Evolutionary conservation across 1,284 basidiomycete genomes (phyloP), one percentile per base, ranked within the genome.

Genomic region (Trichosporon ovoides): DNA sequence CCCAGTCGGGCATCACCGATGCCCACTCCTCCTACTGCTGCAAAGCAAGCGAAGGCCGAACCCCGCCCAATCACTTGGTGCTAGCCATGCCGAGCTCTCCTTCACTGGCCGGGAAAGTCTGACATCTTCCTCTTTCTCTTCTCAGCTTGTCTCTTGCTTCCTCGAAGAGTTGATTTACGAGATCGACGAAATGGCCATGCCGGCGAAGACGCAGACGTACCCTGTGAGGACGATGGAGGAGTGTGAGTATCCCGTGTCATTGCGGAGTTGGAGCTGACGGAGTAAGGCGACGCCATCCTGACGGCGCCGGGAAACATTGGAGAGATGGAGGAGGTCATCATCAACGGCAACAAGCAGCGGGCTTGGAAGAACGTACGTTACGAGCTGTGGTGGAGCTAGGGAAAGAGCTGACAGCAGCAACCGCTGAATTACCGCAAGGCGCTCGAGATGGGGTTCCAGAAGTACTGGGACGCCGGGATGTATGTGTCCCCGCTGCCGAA

Each of bases 331-430:
- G 61, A 66, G 46, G 49, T 55, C 10, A 46, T 62, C 3, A 50
- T 75, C 1, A 31, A 68, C 38, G 73, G 70, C 31, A 52, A 62
- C n/a, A 46, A 31, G 28, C 53, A 65, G 11, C 60, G 64, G 16
- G 61, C 62, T 19, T 75, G 71, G 71, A 75, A 75, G 64, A 62
- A 70, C 60, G 73, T 73, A 37, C 57, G 69, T 61, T 18, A n/a
- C n/a, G n/a, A 7, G 19, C 11, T 9, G 7, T 3, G 24, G 19
- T 38, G 28, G 11, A 31, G 7, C 2, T n/a, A n/a, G n/a, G 13
- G 20, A 31, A 14, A 16, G 10, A 28, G 28, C 51, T 52, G 14
- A 19, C 22, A 22, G 13, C 20, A 22, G 51, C 35, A 38, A 37
- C 35, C 51, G 24, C 16, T 6, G 16, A 48, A 48, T 22, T 48